These are phyloP conservation scores for Agapanthus africanus DNA, from an alignment of 106 monocot genomes.

Conservation along the genomic window DNA sequence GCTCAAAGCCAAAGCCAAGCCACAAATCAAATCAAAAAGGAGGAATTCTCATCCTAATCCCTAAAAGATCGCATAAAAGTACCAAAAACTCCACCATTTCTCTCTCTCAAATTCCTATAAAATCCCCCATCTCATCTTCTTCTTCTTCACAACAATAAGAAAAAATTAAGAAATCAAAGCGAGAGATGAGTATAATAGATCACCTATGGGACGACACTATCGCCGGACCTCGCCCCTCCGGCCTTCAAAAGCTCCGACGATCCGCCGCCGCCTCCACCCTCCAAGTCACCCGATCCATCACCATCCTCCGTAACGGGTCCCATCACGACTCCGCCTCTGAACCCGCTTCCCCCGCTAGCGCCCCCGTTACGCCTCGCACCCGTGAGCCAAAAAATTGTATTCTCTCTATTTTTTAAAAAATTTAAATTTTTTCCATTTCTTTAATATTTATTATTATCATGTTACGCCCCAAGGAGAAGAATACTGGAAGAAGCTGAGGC, in stretches of 20 bases:
- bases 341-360: not conserved
- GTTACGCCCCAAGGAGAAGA: not conserved
- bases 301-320: not conserved
- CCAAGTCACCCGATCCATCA: not conserved
- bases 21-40: no score
- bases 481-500: not conserved
- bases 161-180: no score
- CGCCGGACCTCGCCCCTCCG: not conserved
- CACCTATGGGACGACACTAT: not conserved
- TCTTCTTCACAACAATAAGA: not conserved
- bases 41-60: no score
- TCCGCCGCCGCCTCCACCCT: not conserved
- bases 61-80: no score
- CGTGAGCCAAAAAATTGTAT: not conserved
- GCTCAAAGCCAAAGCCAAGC: no score
- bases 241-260: not conserved
- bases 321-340: not conserved
- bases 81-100: no score
- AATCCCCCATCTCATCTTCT: not conserved
- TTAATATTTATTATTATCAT: not conserved
- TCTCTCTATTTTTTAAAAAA: not conserved
- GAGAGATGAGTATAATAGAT: not conserved
- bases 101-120: no score
- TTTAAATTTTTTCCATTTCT: not conserved
- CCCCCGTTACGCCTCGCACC: not conserved